Conservation (phyloP, 176 grass and related monocot species). For the Tuctoria greenei region DNA sequence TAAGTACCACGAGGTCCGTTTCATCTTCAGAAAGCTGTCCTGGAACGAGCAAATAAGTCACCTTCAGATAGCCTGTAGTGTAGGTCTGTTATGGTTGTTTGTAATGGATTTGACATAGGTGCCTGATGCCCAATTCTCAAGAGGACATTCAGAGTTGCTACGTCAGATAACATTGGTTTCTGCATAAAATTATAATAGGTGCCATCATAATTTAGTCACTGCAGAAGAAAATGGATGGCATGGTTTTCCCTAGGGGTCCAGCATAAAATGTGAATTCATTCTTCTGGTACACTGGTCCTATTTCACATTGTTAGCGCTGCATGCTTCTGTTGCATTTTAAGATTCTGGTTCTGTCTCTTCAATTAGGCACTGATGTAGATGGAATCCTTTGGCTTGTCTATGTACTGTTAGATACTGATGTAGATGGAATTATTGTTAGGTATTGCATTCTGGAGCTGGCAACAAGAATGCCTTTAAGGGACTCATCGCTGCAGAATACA, state of each 20-base stretch:
- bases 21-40: neutral
- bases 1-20: neutral
- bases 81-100: neutral
- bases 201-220: neutral
- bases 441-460: conserved; percentile 48
- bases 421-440: conserved; percentile 21
- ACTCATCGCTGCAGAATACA: conserved; percentile 88
- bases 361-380: neutral
- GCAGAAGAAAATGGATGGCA: neutral
- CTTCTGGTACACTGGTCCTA: neutral
- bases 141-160: neutral
- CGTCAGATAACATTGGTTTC: neutral
- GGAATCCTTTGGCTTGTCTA: neutral
- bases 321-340: neutral
- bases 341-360: neutral
- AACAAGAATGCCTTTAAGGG: conserved; percentile 95
- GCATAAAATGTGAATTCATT: neutral
- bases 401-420: neutral
- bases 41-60: too few species aligned
- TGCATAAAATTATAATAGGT: neutral
- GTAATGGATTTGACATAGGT: neutral
- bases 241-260: neutral
- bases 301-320: neutral
- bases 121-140: neutral
- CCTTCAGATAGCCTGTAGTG: neutral